Evolutionary conservation across 371 early-diverging fungal species (phyloP).

Genomic region (Lichtheimia hyalospora): DNA sequence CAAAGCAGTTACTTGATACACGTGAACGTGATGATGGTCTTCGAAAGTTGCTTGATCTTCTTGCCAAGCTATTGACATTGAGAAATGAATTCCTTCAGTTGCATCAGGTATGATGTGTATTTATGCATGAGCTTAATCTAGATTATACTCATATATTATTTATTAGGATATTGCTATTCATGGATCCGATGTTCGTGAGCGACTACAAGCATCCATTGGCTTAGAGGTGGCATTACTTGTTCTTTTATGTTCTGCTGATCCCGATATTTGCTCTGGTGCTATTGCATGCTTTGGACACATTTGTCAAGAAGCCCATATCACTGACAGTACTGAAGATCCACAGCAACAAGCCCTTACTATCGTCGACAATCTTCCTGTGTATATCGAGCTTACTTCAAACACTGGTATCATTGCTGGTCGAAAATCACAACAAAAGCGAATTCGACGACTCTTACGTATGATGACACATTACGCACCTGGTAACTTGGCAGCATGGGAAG

Average conservation of each 20-base stretch:
- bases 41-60: conserved; percentile 59
- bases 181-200: conserved; percentile 55
- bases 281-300: conserved; percentile 65
- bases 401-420: conserved; percentile 67
- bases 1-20: conserved; percentile 56
- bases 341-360: conserved; percentile 60
- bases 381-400: conserved; percentile 65
- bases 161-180: conserved; percentile 55
- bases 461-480: conserved; percentile 74
- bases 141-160: conserved; percentile 23
- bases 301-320: conserved; percentile 61
- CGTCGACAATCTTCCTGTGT: conserved; percentile 71
- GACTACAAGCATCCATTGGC: conserved; percentile 70
- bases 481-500: conserved; percentile 85
- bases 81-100: conserved; percentile 69
- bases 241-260: conserved; percentile 73
- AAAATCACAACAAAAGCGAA: conserved; percentile 79
- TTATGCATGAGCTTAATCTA: neutral
- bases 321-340: conserved; percentile 58
- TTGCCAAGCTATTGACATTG: conserved; percentile 59
- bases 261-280: conserved; percentile 68
- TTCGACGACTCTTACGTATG: conserved; percentile 69
- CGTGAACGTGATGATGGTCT: conserved; percentile 56
- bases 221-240: conserved; percentile 80
- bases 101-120: conserved; percentile 29